phyloP scores from a whole-genome alignment of 2,329 filamentous ascomycete genomes.

The Colletotrichum ledebouriae region DNA sequence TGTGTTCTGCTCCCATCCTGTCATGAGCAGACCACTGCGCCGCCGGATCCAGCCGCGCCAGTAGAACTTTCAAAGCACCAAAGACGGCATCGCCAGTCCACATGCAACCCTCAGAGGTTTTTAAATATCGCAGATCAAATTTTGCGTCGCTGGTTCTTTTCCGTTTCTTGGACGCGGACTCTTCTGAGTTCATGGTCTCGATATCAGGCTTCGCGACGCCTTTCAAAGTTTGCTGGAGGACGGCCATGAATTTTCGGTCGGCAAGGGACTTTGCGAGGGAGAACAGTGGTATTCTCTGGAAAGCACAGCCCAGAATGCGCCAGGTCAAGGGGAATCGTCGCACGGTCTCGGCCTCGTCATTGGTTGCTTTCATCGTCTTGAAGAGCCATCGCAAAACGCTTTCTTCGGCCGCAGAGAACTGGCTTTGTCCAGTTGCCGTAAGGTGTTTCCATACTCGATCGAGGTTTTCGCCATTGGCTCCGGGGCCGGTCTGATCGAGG shows the following conservation, averaged over 20 bases:
- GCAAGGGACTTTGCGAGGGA: constrained; percentile 79
- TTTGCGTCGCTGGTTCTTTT: constrained; percentile 57
- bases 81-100: constrained; percentile 64
- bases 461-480: constrained; percentile 61
- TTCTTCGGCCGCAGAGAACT: constrained; percentile 68
- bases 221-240: constrained; percentile 75
- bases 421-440: constrained; percentile 55
- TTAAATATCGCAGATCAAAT: constrained; percentile 58
- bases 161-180: constrained; percentile 56
- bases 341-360: constrained; percentile 62
- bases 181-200: constrained; percentile 42
- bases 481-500: constrained; percentile 66
- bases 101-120: constrained; percentile 57
- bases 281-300: constrained; percentile 76
- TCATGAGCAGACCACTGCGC: constrained; percentile 55
- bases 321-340: constrained; percentile 70
- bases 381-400: constrained; percentile 74
- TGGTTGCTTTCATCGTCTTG: constrained; percentile 67
- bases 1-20: constrained; percentile 69
- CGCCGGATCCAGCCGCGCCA: constrained; percentile 59
- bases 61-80: constrained; percentile 58
- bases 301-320: constrained; percentile 72
- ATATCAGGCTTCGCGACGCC: constrained; percentile 62
- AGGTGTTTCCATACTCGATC: constrained; percentile 63
- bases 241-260: constrained; percentile 75